phyloP scores from a whole-genome alignment of 257 asterid genomes.

The Ligustrum vulgare region DNA sequence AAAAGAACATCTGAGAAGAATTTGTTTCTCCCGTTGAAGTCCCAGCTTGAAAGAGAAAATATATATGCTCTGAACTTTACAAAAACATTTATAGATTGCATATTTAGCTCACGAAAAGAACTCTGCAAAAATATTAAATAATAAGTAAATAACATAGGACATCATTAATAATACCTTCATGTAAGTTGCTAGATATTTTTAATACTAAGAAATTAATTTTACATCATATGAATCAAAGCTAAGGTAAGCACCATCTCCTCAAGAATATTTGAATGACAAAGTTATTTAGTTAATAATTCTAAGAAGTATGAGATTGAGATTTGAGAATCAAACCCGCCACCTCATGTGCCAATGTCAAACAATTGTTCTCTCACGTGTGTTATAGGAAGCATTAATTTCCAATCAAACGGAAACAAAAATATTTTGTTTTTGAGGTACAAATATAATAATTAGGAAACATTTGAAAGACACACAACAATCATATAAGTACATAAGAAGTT shows the following conservation, averaged over 20 bases:
- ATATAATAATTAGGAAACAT: neutral
- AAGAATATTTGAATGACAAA: neutral
- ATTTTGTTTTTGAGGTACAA: neutral
- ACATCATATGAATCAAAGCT: neutral
- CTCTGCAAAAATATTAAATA: conserved; percentile 9
- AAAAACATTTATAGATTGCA: neutral
- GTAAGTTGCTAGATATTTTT: neutral
- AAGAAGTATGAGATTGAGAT: neutral
- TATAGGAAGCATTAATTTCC: too few species aligned
- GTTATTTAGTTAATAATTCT: neutral
- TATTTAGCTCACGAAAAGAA: conserved; percentile 10
- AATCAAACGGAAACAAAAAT: too few species aligned
- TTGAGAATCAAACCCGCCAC: too few species aligned
- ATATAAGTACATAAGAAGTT: too few species aligned
- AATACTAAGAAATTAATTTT: neutral
- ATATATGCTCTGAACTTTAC: conserved; percentile 9
- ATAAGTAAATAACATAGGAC: conserved; percentile 7
- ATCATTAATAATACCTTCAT: conserved; percentile 43
- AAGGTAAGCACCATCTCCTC: neutral
- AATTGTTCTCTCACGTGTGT: too few species aligned
- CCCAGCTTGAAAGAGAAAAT: conserved; percentile 15
- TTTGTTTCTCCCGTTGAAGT: too few species aligned
- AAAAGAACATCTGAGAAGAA: too few species aligned
- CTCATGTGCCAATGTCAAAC: too few species aligned
- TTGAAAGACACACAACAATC: neutral